These are phyloP conservation scores for Phytophthora pinifolia DNA, from an alignment of 352 stramenopile species.

Conservation along the genomic window DNA sequence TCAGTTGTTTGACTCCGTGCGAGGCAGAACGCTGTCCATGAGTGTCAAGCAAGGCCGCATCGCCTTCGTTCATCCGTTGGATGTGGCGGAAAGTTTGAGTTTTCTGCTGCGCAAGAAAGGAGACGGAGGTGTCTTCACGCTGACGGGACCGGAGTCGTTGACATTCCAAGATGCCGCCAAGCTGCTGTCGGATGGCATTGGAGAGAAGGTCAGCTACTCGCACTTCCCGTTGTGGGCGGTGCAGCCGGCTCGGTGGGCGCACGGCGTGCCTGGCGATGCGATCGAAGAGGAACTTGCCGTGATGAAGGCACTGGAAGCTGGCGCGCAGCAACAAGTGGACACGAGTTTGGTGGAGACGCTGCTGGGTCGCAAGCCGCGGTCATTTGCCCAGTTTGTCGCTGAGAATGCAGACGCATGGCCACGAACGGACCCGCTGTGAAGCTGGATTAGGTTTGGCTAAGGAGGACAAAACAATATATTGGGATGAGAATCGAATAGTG, in stretches of 20 bases:
- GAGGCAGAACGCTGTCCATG: conserved; percentile 61
- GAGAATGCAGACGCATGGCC: conserved; percentile 51
- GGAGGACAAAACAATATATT: too few species aligned
- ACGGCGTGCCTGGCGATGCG: conserved; percentile 56
- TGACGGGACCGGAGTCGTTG: conserved; percentile 66
- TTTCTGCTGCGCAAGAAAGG: conserved; percentile 16
- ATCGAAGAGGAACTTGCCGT: conserved; percentile 59
- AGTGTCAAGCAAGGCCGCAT: conserved; percentile 58
- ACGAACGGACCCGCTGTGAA: conserved; percentile 15
- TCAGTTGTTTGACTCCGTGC: conserved; percentile 55
- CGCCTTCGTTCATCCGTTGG: conserved; percentile 59
- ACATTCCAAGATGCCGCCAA: conserved; percentile 49
- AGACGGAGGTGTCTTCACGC: conserved; percentile 18
- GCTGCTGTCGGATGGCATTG: conserved; percentile 43
- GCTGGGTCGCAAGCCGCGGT: conserved; percentile 34
- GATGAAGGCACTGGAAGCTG: conserved; percentile 45
- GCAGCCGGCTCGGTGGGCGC: conserved; percentile 72
- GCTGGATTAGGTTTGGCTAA: neutral
- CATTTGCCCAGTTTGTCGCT: conserved; percentile 48
- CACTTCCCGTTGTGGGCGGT: conserved; percentile 77
- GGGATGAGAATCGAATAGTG: too few species aligned
- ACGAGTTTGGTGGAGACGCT: conserved; percentile 37
- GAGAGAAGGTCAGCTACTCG: conserved; percentile 51
- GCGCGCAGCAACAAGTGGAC: conserved; percentile 37
- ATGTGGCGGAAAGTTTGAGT: conserved; percentile 54